Evolutionary conservation across 2,329 filamentous ascomycete genomes (phyloP), one percentile per base, ranked within the genome.

Genomic region (Clarireedia homoeocarpa): DNA sequence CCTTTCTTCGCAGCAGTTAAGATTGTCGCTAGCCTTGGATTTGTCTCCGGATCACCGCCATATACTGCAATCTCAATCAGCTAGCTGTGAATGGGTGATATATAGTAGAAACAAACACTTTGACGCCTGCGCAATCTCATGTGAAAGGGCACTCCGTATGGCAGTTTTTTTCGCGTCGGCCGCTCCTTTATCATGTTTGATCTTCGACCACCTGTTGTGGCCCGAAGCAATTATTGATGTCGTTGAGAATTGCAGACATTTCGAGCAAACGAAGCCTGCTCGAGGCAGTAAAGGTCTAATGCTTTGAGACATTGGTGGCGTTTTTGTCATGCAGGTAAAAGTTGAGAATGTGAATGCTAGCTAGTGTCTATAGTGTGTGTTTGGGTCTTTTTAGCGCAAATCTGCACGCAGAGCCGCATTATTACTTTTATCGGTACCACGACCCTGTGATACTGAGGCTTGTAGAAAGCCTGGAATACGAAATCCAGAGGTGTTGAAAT

Each of bases 151-250:
- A 48, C 79, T 81, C 30, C 91, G 85, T 63, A 85, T 78, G 45
- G 79, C 80, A 72, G 84, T 89, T 72, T 91, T 96, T 64, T 85
- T 85, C 58, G 79, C 80, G 71, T 99, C 94, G 57, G 85, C 87
- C 59, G 86, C 89, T 51, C 86, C 91, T 72, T 99, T 99, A 71
- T 94, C 90, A 71, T 97, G 94, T 69, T 86, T 89, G 73, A 96
- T 97, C 67, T 94, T 95, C 57, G 90, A 91, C 94, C 94, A 99
- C 70, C 91, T 88, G 72, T 86, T 96, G 73, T 96, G 91, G 14
- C 91, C 91, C 24, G 86, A 85, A 59, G 73, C 72, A 14, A 72
- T 67, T 6, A 65, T 57, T 7, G 75, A 62, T 15, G 74, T 71
- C 40, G 70, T 71, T 62, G 79, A 83, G 61, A 77, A 69, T 51